phyloP scores from a whole-genome alignment of 2,329 filamentous ascomycete genomes.

The Ophiocordyceps camponoti-floridani region DNA sequence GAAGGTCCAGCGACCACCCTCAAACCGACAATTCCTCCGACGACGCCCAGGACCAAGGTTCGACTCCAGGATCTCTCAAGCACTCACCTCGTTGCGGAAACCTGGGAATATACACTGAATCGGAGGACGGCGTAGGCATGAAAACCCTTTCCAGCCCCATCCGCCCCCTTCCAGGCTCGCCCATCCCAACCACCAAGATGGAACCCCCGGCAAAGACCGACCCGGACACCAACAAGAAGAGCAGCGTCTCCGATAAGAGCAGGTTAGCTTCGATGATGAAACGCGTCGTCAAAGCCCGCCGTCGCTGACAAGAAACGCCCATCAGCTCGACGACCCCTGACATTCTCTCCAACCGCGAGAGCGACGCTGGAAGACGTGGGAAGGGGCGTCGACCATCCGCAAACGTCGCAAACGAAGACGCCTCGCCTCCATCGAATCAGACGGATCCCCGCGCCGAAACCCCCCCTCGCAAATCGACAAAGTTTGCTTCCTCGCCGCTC shows the following conservation, averaged over 20 bases:
- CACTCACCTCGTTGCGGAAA: constrained; percentile 10
- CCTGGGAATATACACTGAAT: constrained; percentile 4
- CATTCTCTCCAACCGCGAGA: background rate
- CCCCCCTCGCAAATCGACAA: background rate
- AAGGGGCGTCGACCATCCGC: background rate
- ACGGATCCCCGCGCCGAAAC: background rate
- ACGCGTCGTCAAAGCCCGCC: background rate
- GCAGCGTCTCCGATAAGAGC: background rate
- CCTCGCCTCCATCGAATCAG: background rate
- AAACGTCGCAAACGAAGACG: too few species aligned
- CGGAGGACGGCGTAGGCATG: background rate
- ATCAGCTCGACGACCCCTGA: background rate
- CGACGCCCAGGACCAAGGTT: background rate
- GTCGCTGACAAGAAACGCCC: background rate
- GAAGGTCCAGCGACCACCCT: background rate
- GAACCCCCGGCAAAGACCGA: background rate
- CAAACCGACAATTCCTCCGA: constrained; percentile 2
- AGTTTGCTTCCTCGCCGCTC: constrained; percentile 12
- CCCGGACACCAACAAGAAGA: too few species aligned
- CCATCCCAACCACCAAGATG: too few species aligned
- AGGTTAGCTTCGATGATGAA: background rate
- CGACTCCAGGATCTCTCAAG: constrained; percentile 5
- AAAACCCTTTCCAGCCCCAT: background rate
- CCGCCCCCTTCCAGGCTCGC: constrained; percentile 5
- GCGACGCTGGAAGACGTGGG: background rate